These are phyloP conservation scores for Colletotrichum zoysiae DNA, from an alignment of 2,329 filamentous ascomycete genomes.

Conservation along the genomic window DNA sequence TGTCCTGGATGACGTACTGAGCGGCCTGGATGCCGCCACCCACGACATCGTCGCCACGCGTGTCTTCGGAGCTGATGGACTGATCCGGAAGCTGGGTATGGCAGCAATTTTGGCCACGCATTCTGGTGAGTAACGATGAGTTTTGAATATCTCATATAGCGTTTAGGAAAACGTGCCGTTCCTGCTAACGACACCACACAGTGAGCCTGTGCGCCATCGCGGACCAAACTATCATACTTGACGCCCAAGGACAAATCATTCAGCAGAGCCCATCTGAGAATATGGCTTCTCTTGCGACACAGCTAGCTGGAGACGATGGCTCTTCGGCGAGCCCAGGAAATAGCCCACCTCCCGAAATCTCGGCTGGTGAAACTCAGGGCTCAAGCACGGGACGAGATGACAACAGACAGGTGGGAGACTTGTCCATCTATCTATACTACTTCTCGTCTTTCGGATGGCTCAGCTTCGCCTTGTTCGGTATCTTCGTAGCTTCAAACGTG, in stretches of 20 bases:
- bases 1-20: slow-evolving; percentile 61
- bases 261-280: slow-evolving; percentile 23
- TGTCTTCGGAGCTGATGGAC: slow-evolving; percentile 55
- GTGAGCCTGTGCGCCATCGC: slow-evolving; percentile 22
- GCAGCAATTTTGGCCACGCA: slow-evolving; percentile 15
- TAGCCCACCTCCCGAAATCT: slow-evolving; percentile 13
- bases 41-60: slow-evolving; percentile 55
- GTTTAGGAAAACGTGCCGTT: slow-evolving; percentile 23
- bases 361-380: slow-evolving; percentile 20
- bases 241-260: slow-evolving; percentile 30
- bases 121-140: slow-evolving; percentile 18
- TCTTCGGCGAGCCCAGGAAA: slow-evolving; percentile 18
- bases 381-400: slow-evolving; percentile 20
- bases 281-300: slow-evolving; percentile 23
- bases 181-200: slow-evolving; percentile 19
- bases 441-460: slow-evolving; percentile 25
- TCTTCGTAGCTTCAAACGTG: slow-evolving; percentile 22
- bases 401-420: slow-evolving; percentile 24
- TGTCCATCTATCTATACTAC: slow-evolving; percentile 28
- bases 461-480: slow-evolving; percentile 23
- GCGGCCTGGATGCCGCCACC: slow-evolving; percentile 59
- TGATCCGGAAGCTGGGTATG: slow-evolving; percentile 44
- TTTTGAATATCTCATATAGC: slow-evolving; percentile 15
- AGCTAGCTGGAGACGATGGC: slow-evolving; percentile 20
- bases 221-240: slow-evolving; percentile 24